Evolutionary conservation across 2,329 filamentous ascomycete genomes (phyloP), one percentile per base, ranked within the genome.

Genomic region (Fusarium armeniacum): DNA sequence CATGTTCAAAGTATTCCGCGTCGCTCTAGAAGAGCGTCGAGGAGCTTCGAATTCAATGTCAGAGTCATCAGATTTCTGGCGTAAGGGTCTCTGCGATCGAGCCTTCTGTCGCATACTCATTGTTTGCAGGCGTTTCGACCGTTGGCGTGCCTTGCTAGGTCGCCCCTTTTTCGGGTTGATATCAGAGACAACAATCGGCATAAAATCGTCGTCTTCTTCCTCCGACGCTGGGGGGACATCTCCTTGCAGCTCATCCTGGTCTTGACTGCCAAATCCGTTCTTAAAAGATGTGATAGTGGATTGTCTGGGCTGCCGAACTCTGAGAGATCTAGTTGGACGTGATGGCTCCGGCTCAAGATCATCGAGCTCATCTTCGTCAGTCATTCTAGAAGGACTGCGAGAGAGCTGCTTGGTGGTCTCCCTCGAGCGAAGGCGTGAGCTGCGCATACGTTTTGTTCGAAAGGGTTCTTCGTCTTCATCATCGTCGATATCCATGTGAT

Each of bases 11-110:
- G 73, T 79, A 58, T 81, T 80, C 55, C 81, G 83, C 9, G 78
- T 86, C 1, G 83, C 77, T 35, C 87, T 80, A 1, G 78, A 78
- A 2, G 86, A 88, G 38, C 86, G 82, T 35, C 86, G 83, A 20
- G 80, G 78, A 10, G 79, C 73, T 71, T 87, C 85, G 53, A 88
- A 86, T 60, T 87, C 86, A 35, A 88, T 87, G 15, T 83, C 81
- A 5, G 83, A 84, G 47, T 76, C 79, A 36, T 75, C 73, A 20
- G 73, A 77, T 60, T 75, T 70, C 45, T 73, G 59, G 62, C 71
- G 60, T 13, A 56, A 55, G 2, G 36, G 11, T 6, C 33, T 26
- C 44, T 51, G 67, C 8, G 46, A 24, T n/a, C 32, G 65, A 12
- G 46, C 47, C 32, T 54, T 59, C n/a, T 66, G 50, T 38, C 54